Percentiles rank a stretch among this genome's conserved stretches.
Conservation (phyloP, 305 asterid genomes). For the Caryopteris hybrid region DNA sequence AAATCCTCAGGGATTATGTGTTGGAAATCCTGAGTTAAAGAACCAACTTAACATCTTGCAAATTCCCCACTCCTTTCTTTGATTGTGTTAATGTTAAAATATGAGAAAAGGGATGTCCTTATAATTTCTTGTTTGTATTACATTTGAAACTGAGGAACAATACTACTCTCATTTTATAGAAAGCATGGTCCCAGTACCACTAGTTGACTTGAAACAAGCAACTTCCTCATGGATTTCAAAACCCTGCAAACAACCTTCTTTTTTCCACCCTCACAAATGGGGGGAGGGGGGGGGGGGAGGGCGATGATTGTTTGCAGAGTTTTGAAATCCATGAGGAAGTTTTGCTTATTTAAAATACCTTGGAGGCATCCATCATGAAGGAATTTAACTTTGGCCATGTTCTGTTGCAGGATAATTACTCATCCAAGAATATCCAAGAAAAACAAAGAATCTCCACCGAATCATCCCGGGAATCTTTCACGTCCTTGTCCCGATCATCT, state of each 20-base stretch:
- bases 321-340: no score
- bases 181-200: no score
- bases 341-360: no score
- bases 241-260: no score
- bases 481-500: constrained; percentile 82
- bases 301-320: no score
- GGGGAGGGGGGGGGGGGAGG: no score
- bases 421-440: constrained; percentile 47
- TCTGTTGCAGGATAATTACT: constrained; percentile 52
- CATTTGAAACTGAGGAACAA: neutral
- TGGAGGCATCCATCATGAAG: neutral
- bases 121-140: neutral
- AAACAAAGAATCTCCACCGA: constrained; percentile 61
- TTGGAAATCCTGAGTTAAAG: no score
- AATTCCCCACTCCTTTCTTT: neutral
- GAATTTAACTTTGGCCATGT: neutral
- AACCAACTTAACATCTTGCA: neutral
- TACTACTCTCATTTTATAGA: neutral
- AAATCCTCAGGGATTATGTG: neutral
- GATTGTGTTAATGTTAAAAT: neutral
- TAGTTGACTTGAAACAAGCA: no score
- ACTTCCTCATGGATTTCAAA: no score
- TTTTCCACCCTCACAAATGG: no score
- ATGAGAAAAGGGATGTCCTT: neutral
- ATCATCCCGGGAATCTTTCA: constrained; percentile 67